Evolutionary conservation across 1,284 basidiomycete genomes (phyloP), one percentile per base, ranked within the genome.

Genomic region (Tilletia caries): DNA sequence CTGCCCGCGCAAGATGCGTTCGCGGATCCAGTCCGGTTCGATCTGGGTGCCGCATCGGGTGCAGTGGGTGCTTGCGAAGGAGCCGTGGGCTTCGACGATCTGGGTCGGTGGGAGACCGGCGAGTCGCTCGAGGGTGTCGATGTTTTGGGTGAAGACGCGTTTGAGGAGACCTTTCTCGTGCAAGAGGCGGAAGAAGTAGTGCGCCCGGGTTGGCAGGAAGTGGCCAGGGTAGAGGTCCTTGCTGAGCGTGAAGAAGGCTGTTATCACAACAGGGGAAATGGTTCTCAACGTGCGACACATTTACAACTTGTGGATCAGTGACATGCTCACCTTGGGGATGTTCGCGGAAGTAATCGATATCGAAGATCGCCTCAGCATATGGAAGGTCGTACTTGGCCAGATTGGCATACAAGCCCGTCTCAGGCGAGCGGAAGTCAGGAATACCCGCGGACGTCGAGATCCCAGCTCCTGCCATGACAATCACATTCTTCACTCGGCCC

Each of bases 41-140:
- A 78, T 79, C 3, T 54, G 34, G 5, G 66, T 70, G 25, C 75
- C 70, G 68, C 81, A 83, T 10, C 67, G 66, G 12, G 77, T 76
- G 64, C 81, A 83, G 2, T 75, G 71, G 12, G 79, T 72, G 0
- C 70, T 72, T 20, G 81, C 80, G 58, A 83, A 83, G 41, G 90
- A 92, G 0, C 94, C 95, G 79, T 98, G 95, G 0, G 96, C 96
- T 84, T 98, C 95, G 43, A 98, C 87, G 70, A 98, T 89, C 76
- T 88, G 88, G 27, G 88, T 84, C 0, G 84, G 86, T 0, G 91
- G 89, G 0, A 98, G 87, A 6, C 92, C 92, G 0, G 93, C 91
- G 0, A 89, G 87, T 2, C 92, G 88, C 82, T 98, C 95, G 23
- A 98, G 88, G 0, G 93, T 96, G 82, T 98, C 95, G 69, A 97